phyloP scores from a whole-genome alignment of 768 basidiomycete species.

The Trametes meyenii region DNA sequence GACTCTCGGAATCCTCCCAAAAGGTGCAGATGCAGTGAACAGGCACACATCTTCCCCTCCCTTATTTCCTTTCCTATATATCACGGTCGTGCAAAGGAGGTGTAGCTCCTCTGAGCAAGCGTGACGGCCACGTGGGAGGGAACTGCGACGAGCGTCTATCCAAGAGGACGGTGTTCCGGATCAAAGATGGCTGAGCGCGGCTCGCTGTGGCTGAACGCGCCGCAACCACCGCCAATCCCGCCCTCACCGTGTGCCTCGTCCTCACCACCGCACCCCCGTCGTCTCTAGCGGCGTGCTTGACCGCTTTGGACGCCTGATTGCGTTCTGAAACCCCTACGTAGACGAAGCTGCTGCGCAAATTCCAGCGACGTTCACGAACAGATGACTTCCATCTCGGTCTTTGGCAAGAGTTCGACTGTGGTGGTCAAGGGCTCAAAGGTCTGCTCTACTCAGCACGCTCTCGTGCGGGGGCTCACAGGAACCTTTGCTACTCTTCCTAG shows the following conservation, averaged over 20 bases:
- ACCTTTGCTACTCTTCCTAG: neutral
- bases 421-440: constrained; percentile 13
- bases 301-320: neutral
- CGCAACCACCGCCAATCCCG: neutral
- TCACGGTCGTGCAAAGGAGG: neutral
- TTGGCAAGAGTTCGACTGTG: constrained; percentile 18
- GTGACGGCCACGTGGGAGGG: constrained; percentile 20
- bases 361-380: neutral
- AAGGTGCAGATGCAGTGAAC: neutral
- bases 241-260: too few relatives aligned
- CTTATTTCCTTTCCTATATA: too few relatives aligned
- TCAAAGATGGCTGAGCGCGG: neutral
- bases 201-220: constrained; percentile 7
- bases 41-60: too few relatives aligned
- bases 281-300: neutral
- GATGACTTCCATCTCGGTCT: constrained; percentile 10
- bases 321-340: neutral
- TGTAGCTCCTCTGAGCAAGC: neutral
- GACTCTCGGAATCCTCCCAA: neutral
- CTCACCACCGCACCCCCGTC: neutral
- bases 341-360: neutral
- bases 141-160: constrained; percentile 10
- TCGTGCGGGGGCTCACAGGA: neutral
- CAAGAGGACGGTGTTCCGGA: constrained; percentile 4
- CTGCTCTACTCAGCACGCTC: neutral